Base-by-base conservation (phyloP, 192 early-diverging fungal species). In the Diversispora epigaea region DNA sequence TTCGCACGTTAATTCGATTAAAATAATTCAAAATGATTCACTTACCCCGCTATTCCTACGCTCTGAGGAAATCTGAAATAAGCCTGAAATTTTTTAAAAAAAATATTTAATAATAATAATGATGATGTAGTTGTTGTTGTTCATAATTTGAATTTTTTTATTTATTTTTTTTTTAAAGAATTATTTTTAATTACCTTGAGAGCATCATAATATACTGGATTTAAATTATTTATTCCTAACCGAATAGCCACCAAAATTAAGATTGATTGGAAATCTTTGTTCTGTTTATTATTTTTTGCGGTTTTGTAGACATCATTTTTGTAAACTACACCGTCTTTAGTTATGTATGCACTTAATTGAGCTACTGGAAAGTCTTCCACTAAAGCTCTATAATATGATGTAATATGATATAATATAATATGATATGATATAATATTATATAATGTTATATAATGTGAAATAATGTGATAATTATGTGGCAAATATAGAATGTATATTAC, bases 1-100 rank as follows among this genome's bases (percentile, higher is more conserved):
- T n/a, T n/a, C n/a, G n/a, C n/a, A n/a, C n/a, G n/a, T n/a, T 14
- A 40, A 21, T 40, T 12, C 39, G 40, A 46, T 44, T 39, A 15
- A 47, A 5, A 50, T 3, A 19, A 17, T 8, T n/a, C 2, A 43
- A 69, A 32, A 32, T 21, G 39, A 22, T 17, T 25, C 32, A 79
- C 77, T 67, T 83, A 91, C 89, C 97, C 97, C 52, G 95, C 96
- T 78, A 99, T 95, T 15, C 97, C 97, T 6, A 94, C 85, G 65
- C 89, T 93, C 44, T 91, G 88, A 21, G 91, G 86, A 56, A 95
- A 84, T 45, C 80, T 84, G 76, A 99, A 91, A 68, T 89, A 96
- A 7, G 88, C 81, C 84, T 63, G 40, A 62, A 60, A 49, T 49
- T 17, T 4, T 19, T 19, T 57, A 21, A 39, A 62, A 2, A 39